phyloP scores from a whole-genome alignment of 2,329 filamentous ascomycete species.

The Huntiella omanensis region DNA sequence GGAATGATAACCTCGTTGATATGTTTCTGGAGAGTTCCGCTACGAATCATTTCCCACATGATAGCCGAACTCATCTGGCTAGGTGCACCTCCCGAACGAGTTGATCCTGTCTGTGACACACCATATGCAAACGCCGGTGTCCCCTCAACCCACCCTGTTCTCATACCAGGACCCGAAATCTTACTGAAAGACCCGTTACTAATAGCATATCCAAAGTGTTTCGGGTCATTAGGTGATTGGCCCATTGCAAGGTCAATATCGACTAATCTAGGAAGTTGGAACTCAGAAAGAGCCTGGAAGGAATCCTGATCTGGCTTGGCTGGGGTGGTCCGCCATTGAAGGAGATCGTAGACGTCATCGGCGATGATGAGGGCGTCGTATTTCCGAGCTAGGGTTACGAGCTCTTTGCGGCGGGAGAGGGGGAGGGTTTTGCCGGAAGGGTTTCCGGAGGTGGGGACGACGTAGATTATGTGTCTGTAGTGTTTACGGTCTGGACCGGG shows the following conservation, averaged over 20 bases:
- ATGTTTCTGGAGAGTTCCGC: constrained; percentile 25
- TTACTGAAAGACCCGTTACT: constrained; percentile 89
- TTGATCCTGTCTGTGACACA: constrained; percentile 32
- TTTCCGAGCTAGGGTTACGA: constrained; percentile 60
- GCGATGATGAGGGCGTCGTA: constrained; percentile 67
- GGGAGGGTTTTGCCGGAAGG: constrained; percentile 74
- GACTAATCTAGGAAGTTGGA: constrained; percentile 55
- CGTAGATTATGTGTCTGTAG: constrained; percentile 77
- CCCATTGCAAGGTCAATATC: constrained; percentile 58
- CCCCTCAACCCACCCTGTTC: constrained; percentile 78
- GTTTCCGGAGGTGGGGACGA: constrained; percentile 75
- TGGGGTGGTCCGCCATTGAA: constrained; percentile 49
- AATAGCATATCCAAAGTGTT: constrained; percentile 54
- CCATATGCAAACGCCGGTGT: constrained; percentile 35
- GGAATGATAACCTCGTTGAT: constrained; percentile 26
- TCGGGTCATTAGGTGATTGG: constrained; percentile 25
- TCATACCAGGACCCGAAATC: constrained; percentile 58
- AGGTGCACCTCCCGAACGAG: constrained; percentile 38
- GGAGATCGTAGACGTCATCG: constrained; percentile 88
- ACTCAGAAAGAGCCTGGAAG: constrained; percentile 12
- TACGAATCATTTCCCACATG: constrained; percentile 27
- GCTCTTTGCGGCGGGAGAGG: constrained; percentile 40
- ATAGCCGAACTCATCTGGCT: constrained; percentile 34
- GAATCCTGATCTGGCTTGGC: constrained; percentile 5
- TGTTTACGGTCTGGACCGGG: constrained; percentile 47